Conservation (phyloP, 305 asterid genomes). For the Solanum hybrid region DNA sequence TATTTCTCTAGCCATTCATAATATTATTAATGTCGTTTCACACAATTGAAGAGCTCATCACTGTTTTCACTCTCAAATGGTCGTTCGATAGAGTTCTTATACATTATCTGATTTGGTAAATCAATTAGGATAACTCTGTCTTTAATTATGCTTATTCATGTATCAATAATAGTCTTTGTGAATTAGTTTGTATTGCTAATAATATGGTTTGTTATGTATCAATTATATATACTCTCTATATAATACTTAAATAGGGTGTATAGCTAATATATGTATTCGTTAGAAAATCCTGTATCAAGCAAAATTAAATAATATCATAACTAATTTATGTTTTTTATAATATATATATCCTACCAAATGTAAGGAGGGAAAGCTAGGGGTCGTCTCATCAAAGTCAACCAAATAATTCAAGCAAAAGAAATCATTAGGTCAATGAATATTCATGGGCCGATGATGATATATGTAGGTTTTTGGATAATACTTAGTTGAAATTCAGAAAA, state of each 20-base stretch:
- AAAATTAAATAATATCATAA: neutral
- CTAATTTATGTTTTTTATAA: neutral
- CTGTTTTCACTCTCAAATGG: neutral
- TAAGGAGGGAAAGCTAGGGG: neutral
- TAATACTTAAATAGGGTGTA: neutral
- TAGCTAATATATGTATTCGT: neutral
- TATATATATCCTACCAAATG: neutral
- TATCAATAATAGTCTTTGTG: neutral
- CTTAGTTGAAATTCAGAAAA: neutral
- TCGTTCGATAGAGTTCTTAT: neutral
- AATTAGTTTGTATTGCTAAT: neutral
- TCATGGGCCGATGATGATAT: neutral
- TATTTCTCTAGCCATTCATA: neutral
- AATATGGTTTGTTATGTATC: neutral
- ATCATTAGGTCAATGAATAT: neutral
- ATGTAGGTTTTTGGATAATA: neutral
- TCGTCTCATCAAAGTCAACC: neutral
- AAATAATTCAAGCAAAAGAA: neutral
- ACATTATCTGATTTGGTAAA: neutral
- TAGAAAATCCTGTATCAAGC: neutral
- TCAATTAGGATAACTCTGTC: neutral
- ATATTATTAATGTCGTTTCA: neutral
- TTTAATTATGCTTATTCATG: neutral
- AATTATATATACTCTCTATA: neutral
- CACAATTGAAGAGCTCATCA: neutral